Evolutionary conservation across 495 filamentous ascomycete species (phyloP).

Genomic region (Tuber brumale): DNA sequence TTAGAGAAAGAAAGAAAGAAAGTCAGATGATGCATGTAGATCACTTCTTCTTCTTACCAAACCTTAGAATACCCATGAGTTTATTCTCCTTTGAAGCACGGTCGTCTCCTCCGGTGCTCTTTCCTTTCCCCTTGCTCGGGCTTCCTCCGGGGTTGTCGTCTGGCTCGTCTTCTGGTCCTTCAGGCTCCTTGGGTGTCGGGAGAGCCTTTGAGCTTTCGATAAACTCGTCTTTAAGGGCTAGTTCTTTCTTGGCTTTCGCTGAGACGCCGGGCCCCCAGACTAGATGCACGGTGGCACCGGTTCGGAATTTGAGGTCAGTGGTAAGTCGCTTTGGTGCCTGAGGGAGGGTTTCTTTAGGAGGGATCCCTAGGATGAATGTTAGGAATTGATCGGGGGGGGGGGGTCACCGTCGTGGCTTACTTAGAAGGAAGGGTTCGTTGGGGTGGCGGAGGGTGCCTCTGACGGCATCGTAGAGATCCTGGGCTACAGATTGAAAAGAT

Average conservation of each 20-base stretch:
- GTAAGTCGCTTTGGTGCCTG: conserved; percentile 57
- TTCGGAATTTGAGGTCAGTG: conserved; percentile 60
- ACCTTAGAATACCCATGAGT: conserved; percentile 40
- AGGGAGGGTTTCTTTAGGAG: conserved; percentile 44
- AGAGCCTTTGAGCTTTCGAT: conserved; percentile 62
- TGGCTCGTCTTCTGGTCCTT: conserved; percentile 40
- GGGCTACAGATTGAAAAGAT: conserved; percentile 42
- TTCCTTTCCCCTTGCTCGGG: conserved; percentile 43
- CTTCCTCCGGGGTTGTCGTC: conserved; percentile 45
- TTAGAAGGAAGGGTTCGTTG: conserved; percentile 51
- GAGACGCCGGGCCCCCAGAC: conserved; percentile 60
- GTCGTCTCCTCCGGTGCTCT: conserved; percentile 44
- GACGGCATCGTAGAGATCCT: conserved; percentile 39
- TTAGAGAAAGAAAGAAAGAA: neutral
- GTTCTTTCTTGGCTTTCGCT: conserved; percentile 46
- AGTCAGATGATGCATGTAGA: neutral
- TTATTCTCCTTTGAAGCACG: conserved; percentile 48
- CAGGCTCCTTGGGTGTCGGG: conserved; percentile 45
- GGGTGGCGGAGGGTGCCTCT: conserved; percentile 38
- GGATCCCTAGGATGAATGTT: conserved; percentile 36
- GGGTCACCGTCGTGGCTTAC: conserved; percentile 29
- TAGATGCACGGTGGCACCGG: conserved; percentile 68
- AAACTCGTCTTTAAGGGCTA: conserved; percentile 59
- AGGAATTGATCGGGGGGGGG: neutral
- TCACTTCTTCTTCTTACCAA: conserved; percentile 40